Conservation (phyloP, 2,329 filamentous ascomycete genomes). For the Phialophora chinensis region DNA sequence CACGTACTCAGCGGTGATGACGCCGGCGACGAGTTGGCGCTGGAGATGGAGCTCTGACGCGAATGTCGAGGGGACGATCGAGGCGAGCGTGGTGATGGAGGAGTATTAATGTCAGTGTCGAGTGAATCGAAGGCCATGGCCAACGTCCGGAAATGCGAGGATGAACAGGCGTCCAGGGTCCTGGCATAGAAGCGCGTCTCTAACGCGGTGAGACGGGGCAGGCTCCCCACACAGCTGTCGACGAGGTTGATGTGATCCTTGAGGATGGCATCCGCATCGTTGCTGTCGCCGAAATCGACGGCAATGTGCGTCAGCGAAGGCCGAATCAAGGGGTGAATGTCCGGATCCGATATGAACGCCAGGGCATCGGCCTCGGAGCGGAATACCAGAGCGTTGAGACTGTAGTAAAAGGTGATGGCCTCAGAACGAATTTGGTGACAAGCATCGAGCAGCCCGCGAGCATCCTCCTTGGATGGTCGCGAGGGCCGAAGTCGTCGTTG, state of each 20-base stretch:
- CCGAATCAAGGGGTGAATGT: slow-evolving; percentile 33
- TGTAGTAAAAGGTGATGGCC: slow-evolving; percentile 35
- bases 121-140: slow-evolving; percentile 33
- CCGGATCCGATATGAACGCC: slow-evolving; percentile 31
- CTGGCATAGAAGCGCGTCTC: slow-evolving; percentile 37
- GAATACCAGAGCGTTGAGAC: slow-evolving; percentile 34
- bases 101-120: slow-evolving; percentile 35
- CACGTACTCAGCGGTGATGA: slow-evolving; percentile 18
- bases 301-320: slow-evolving; percentile 31
- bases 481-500: slow-evolving; percentile 34
- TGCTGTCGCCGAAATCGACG: slow-evolving; percentile 35
- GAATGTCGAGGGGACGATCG: slow-evolving; percentile 29
- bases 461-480: slow-evolving; percentile 32
- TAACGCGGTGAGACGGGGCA: slow-evolving; percentile 31
- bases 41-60: slow-evolving; percentile 30
- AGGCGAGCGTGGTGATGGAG: slow-evolving; percentile 30
- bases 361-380: slow-evolving; percentile 28
- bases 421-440: slow-evolving; percentile 31
- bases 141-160: slow-evolving; percentile 33
- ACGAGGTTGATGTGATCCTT: slow-evolving; percentile 36
- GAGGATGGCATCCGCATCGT: slow-evolving; percentile 31
- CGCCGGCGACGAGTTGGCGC: slow-evolving; percentile 16
- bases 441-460: slow-evolving; percentile 31
- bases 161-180: slow-evolving; percentile 29
- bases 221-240: slow-evolving; percentile 31